Conservation (phyloP, 306 rosid species). For the Rosa rugosa region DNA sequence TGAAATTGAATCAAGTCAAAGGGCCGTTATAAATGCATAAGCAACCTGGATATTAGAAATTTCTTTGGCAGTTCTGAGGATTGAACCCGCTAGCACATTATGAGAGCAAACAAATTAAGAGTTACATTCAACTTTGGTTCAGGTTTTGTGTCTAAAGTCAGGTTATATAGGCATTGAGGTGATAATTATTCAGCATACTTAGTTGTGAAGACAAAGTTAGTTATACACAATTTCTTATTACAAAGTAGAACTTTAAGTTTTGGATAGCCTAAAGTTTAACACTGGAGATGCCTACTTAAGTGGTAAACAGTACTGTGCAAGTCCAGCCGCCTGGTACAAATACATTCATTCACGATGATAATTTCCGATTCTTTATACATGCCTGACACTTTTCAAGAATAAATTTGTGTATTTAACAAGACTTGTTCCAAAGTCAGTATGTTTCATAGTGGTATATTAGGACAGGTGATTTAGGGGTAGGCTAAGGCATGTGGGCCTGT, state of each 20-base stretch:
- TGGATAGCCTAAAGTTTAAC: background rate
- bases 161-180: no score
- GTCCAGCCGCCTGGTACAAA: background rate
- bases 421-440: background rate
- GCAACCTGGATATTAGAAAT: background rate
- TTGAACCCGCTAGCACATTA: no score
- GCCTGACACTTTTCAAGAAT: background rate
- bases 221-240: background rate
- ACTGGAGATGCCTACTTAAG: background rate
- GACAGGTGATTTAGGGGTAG: background rate
- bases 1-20: background rate
- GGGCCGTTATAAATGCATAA: background rate
- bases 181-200: no score
- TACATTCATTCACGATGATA: background rate
- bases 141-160: no score
- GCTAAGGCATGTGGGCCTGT: slow-evolving; percentile 8
- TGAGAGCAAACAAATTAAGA: no score
- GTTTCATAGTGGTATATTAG: background rate
- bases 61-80: background rate
- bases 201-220: background rate
- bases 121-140: no score
- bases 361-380: background rate
- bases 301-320: background rate
- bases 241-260: background rate
- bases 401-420: background rate